Conservation (phyloP, 2,329 filamentous ascomycete genomes). For the Cylindrodendrum hubeiense region DNA sequence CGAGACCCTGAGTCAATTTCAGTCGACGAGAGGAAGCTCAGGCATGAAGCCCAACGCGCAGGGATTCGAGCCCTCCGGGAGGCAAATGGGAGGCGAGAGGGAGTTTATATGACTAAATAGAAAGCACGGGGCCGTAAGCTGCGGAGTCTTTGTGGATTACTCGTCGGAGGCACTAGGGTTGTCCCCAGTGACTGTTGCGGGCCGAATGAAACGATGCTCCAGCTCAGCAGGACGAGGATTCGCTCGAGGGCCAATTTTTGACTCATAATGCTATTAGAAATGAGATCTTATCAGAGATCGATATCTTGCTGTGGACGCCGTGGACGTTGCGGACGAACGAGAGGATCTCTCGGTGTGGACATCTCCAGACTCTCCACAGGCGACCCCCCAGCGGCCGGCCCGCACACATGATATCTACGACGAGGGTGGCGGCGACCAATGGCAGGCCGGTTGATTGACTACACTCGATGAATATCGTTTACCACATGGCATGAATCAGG, state of each 20-base stretch:
- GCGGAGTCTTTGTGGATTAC: constrained; percentile 23
- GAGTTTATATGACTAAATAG: constrained; percentile 30
- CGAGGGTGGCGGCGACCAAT: constrained; percentile 12
- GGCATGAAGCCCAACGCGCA: constrained; percentile 1
- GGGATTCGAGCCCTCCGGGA: constrained; percentile 10
- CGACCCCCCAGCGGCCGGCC: constrained; percentile 9
- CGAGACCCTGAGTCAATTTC: constrained; percentile 14
- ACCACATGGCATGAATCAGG: background rate
- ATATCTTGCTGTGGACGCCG: constrained; percentile 6
- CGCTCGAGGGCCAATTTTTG: constrained; percentile 7
- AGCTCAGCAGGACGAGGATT: constrained; percentile 1
- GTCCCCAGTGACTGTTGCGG: constrained; percentile 7
- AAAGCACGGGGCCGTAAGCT: constrained; percentile 17
- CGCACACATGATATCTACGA: constrained; percentile 3
- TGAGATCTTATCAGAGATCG: constrained; percentile 28
- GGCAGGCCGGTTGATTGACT: constrained; percentile 8
- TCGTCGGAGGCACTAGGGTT: constrained; percentile 10
- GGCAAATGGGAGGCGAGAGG: constrained; percentile 12
- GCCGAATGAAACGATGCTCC: constrained; percentile 15
- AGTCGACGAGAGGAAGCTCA: constrained; percentile 5
- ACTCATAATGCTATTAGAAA: constrained; percentile 29
- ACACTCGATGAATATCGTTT: constrained; percentile 7
- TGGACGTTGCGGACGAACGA: background rate
- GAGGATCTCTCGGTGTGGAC: background rate
- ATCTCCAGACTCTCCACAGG: constrained; percentile 12